Evolutionary conservation across 208 protist species (phyloP), one percentile per base, ranked within the genome.

Genomic region (Wallacemonas sp.): DNA sequence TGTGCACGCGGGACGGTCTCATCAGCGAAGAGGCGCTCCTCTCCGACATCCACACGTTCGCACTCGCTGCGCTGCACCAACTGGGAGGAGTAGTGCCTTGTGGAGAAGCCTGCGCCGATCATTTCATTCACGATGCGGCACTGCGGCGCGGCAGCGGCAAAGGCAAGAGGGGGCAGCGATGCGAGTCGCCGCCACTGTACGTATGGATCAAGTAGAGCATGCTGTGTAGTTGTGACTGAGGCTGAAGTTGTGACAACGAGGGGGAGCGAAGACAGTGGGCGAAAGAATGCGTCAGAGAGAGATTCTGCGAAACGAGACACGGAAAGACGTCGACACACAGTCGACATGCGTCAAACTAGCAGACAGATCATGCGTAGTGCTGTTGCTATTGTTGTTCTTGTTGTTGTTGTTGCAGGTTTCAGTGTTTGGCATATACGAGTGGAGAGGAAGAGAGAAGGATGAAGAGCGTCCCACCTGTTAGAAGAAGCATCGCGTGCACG

Each of bases 61-160:
- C 52, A 23, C 14, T 58, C 52, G 52, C n/a, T 24, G 2, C 52
- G 26, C 30, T 41, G 52, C 30, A 58, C 1, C 29, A 58, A 29
- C 32, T 58, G 52, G 16, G 52, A 58, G 30, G 30, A 24, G 30
- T 58, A 58, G 19, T 58, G 52, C 14, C 2, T 5, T 24, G 52
- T 58, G 6, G n/a, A 12, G 52, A 58, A 58, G 32, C 52, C 52
- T 2, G 29, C 52, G 8, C 32, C 52, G 17, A 58, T 24, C 29
- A 58, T 6, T n/a, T 58, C 52, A 3, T 14, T 34, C 12, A 39
- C 30, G 30, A 58, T 33, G 30, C 52, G 52, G 52, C 52, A 58
- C 52, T 34, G 52, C 38, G 29, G 52, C 14, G 52, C 30, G n/a
- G 52, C 52, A 14, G 30, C 26, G 6, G 52, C 32, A 38, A 58